Base-by-base conservation (phyloP, 2,329 filamentous ascomycete genomes). In the Paecilomyces variotii region DNA sequence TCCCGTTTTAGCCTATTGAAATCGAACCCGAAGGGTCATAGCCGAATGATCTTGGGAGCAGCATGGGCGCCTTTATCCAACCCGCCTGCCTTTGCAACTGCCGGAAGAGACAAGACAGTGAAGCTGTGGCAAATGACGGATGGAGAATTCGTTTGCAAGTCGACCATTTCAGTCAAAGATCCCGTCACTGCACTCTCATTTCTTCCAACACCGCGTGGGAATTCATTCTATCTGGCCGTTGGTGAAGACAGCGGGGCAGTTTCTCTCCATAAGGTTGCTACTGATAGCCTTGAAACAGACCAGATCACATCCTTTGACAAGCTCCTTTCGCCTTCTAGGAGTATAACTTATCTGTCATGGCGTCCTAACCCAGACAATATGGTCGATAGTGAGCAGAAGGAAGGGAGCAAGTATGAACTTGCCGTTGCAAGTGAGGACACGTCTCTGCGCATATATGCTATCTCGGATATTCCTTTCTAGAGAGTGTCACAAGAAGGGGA, bases 1-100 rank as follows among this genome's bases (percentile, higher is more conserved):
- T 70, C 68, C 4, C 70, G 69, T 12, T 97, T 89, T 67, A 75
- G 72, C 26, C 77, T 87, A 2, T 72, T 84, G 45, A 79, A 86
- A 61, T 79, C 83, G 2, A 91, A 96, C 66, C 83, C 85, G 1
- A 97, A 96, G 74, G 93, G 90, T 0, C 94, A 99, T 72, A 82
- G 88, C 3, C 82, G 94, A 60, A 97, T 99, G 91, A 92, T 99
- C 53, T 80, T 97, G 12, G 91, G 91, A 69, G 89, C 86, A 1
- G 85, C 89, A 2, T 99, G 94, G 93, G 87, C 88, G 0, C 87
- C 88, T 1, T 49, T 64, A 0, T 59, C 69, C 5, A 68, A 69
- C 6, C 68, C 71, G 7, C 65, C 74, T 4, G 72, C 82, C 28
- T 99, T 99, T 73, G 88, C 89, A 11, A 99, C 94, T 0, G 93